Percentiles rank a stretch among this genome's conserved stretches.
phyloP scores from a whole-genome alignment of 331 rosid genomes.

The Rhamnella rubrinervis region DNA sequence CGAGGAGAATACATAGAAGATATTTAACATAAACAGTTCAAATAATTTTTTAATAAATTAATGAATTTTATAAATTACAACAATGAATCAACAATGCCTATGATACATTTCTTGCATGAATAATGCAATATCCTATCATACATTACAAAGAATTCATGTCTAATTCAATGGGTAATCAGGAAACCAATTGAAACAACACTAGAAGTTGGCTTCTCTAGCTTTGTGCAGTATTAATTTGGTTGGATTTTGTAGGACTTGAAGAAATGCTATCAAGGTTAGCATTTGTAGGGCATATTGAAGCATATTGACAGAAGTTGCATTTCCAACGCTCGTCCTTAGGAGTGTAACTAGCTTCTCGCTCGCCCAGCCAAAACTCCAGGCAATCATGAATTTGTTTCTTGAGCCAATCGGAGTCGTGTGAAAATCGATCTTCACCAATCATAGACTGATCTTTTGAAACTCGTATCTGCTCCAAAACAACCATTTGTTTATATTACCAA shows the following conservation, averaged over 20 bases:
- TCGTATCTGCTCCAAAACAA: slow-evolving; percentile 59
- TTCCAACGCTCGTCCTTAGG: slow-evolving; percentile 82
- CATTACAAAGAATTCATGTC: neutral
- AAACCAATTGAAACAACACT: neutral
- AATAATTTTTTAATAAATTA: neutral
- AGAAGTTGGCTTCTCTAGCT: neutral
- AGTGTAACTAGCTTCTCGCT: slow-evolving; percentile 57
- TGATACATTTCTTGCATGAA: neutral
- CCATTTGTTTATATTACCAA: neutral
- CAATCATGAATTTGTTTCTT: slow-evolving; percentile 39
- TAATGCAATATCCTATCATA: neutral
- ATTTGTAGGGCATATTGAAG: slow-evolving; percentile 39
- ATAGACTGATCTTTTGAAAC: slow-evolving; percentile 63
- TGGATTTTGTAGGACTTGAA: slow-evolving; percentile 14
- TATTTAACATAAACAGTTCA: too few relatives aligned
- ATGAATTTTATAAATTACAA: neutral
- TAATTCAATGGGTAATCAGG: neutral
- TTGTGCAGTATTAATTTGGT: slow-evolving; percentile 4
- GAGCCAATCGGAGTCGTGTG: slow-evolving; percentile 58
- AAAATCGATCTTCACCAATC: slow-evolving; percentile 66
- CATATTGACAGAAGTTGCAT: slow-evolving; percentile 57
- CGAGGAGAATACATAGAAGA: too few relatives aligned
- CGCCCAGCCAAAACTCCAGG: slow-evolving; percentile 75
- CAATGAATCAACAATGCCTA: neutral
- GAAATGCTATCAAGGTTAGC: slow-evolving; percentile 12